Evolutionary conservation across 352 stramenopile species (phyloP).

Genomic region (Lagenidium sp.): DNA sequence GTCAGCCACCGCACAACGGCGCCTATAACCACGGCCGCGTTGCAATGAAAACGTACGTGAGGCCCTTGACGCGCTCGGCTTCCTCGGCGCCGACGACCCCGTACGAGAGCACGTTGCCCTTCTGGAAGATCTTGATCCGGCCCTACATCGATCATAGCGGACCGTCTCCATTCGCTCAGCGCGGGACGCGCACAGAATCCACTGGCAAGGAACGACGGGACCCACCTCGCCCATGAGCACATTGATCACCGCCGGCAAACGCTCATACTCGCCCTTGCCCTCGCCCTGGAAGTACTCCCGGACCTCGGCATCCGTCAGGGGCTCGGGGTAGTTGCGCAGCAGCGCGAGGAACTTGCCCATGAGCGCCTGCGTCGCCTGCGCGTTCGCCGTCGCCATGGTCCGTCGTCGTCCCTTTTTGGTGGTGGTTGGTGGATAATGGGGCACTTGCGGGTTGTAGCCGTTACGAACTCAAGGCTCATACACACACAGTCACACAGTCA

Average conservation of each 20-base stretch:
- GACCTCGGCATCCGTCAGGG: constrained; percentile 73
- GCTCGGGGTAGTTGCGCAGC: constrained; percentile 71
- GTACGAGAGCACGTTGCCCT: constrained; percentile 79
- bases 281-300: constrained; percentile 67
- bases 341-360: constrained; percentile 68
- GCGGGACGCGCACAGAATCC: too few species aligned
- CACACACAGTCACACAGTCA: too few species aligned
- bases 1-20: too few species aligned
- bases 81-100: constrained; percentile 76
- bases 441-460: too few species aligned
- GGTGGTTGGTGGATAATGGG: too few species aligned
- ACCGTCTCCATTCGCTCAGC: too few species aligned
- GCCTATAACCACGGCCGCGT: too few species aligned
- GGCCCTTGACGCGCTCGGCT: constrained; percentile 74
- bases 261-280: constrained; percentile 65
- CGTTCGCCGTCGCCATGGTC: constrained; percentile 18
- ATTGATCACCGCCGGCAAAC: constrained; percentile 79
- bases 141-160: too few species aligned
- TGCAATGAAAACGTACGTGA: constrained; percentile 63
- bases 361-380: constrained; percentile 23
- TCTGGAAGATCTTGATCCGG: constrained; percentile 87
- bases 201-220: neutral
- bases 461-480: too few species aligned
- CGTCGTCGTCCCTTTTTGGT: too few species aligned
- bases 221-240: constrained; percentile 66